Evolutionary conservation across 1,139 yeast species (phyloP).

Genomic region (Magnusiomyces sp.): DNA sequence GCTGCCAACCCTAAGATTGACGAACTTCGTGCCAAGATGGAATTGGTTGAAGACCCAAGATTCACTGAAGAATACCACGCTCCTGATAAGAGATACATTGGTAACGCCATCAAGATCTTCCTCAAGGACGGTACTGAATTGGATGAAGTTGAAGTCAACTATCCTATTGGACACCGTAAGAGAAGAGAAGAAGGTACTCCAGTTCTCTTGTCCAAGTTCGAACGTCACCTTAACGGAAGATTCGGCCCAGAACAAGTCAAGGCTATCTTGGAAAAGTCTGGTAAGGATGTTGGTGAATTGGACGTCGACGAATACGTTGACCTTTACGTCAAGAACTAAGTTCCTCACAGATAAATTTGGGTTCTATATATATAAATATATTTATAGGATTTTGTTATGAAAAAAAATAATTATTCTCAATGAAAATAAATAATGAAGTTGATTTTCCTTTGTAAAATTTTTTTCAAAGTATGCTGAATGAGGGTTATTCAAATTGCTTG

Average conservation of each 20-base stretch:
- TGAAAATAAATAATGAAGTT: too few relatives aligned
- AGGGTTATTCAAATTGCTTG: too few relatives aligned
- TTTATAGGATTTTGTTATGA: too few relatives aligned
- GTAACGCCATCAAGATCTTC: constrained; percentile 44
- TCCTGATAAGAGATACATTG: constrained; percentile 49
- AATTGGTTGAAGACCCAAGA: constrained; percentile 42
- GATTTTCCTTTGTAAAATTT: too few relatives aligned
- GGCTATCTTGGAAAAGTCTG: constrained; percentile 33
- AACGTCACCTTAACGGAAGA: constrained; percentile 42
- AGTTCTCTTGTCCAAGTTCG: constrained; percentile 42
- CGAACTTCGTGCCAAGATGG: constrained; percentile 45
- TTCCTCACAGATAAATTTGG: too few relatives aligned
- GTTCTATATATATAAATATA: too few relatives aligned
- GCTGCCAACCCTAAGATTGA: constrained; percentile 48
- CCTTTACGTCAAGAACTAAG: constrained; percentile 30
- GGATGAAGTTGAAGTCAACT: constrained; percentile 47
- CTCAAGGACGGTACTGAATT: constrained; percentile 46
- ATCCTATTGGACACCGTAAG: constrained; percentile 50
- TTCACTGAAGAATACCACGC: constrained; percentile 47
- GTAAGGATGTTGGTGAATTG: constrained; percentile 34
- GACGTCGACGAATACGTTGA: constrained; percentile 45
- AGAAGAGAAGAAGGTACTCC: constrained; percentile 55
- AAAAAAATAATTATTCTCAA: too few relatives aligned
- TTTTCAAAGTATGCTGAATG: too few relatives aligned
- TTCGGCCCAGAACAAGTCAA: constrained; percentile 35